phyloP scores from a whole-genome alignment of 805 yeast species.

The Wickerhamiella cacticola region DNA sequence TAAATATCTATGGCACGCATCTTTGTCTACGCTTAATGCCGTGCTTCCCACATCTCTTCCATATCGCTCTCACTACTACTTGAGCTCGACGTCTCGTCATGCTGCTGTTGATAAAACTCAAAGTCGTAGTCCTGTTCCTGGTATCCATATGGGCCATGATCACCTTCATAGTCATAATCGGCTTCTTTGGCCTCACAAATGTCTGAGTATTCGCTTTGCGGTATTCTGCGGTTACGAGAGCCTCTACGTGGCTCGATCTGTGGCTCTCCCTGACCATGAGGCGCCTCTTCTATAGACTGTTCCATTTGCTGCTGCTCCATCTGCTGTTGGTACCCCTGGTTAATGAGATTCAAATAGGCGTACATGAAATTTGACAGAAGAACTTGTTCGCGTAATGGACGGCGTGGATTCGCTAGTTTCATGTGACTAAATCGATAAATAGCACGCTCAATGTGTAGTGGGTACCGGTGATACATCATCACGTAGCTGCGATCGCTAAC shows the following conservation, averaged over 20 bases:
- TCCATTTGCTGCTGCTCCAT: constrained; percentile 16
- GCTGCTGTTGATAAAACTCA: constrained; percentile 11
- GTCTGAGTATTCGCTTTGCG: not conserved
- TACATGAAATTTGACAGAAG: constrained; percentile 93
- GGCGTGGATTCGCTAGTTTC: constrained; percentile 84
- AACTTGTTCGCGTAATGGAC: constrained; percentile 87
- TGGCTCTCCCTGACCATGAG: not conserved
- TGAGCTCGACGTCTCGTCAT: constrained; percentile 13
- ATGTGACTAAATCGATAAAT: constrained; percentile 84
- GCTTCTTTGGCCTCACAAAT: not conserved
- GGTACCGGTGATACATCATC: constrained; percentile 48
- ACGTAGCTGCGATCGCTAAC: constrained; percentile 27
- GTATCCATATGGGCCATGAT: not conserved
- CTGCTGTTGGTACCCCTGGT: constrained; percentile 47
- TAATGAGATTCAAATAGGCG: constrained; percentile 86
- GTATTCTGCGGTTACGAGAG: not conserved
- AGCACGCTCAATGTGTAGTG: constrained; percentile 92
- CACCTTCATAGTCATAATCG: constrained; percentile 12
- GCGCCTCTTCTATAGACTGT: not conserved
- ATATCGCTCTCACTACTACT: constrained; percentile 3
- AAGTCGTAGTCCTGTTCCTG: constrained; percentile 11
- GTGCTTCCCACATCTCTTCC: constrained; percentile 3
- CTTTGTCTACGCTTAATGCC: too few relatives aligned
- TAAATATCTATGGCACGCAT: not conserved
- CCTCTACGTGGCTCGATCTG: not conserved